Evolutionary conservation across 1,139 yeast species (phyloP), one percentile per base, ranked within the genome.

Genomic region (Diutina sp.): DNA sequence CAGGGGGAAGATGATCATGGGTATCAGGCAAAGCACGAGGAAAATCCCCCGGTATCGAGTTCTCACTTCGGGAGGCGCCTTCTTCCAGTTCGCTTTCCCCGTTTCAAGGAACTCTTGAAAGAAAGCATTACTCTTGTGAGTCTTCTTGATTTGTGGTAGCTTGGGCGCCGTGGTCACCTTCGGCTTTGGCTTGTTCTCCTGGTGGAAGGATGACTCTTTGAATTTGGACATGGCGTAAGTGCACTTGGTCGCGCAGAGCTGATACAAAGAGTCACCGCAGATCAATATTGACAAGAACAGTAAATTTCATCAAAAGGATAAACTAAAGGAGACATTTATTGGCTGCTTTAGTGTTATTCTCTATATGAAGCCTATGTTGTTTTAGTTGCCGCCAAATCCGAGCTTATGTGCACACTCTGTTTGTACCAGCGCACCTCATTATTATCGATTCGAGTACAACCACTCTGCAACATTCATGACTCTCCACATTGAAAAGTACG

Each of bases 31-130:
- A 29, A 76, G 63, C 1, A 76, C 68, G 65, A 73, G 63, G 60
- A 69, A 74, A 14, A 76, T 67, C 7, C 79, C 80, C 55, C 68
- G 67, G 61, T 75, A 76, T 52, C 78, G 60, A 18, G 65, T 67
- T 59, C 69, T 74, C 29, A 76, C 66, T 51, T 69, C 78, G 56
- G 64, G 61, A 1, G 80, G 79, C 0, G 80, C 80, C 61, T 70
- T 72, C 55, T 73, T 73, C 80, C 80, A 76, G 62, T 76, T 71
- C 9, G 78, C 76, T 57, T 66, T 63, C 6, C 80, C 80, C 0
- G 79, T 74, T 38, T 61, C 60, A 8, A 58, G 62, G 52, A 61
- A 57, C 55, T 71, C 71, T 7, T 54, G 54, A 47, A 60, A 57
- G 44, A 61, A 61, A 28, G 61, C 59, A 44, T 32, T 46, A 32